A percentile compares a stretch with the other conserved stretches of the same genome.
Evolutionary conservation across 2,329 filamentous ascomycete species (phyloP).

Genomic region (Ambrosiella beaveri): DNA sequence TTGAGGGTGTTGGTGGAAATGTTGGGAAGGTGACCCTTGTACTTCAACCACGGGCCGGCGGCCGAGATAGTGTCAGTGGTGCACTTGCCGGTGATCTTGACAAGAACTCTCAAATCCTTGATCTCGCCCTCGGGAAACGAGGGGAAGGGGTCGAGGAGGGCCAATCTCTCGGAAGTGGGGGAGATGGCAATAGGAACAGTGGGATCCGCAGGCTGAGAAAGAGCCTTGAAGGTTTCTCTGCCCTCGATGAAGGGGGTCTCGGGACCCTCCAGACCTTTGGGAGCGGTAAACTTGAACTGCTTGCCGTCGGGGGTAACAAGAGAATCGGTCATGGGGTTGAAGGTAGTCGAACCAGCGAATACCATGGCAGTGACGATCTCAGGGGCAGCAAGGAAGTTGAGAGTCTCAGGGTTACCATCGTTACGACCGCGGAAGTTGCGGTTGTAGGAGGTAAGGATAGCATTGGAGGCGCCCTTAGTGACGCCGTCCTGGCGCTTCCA

Average conservation of each 20-base stretch:
- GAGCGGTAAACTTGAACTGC: constrained; percentile 72
- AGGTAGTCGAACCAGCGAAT: constrained; percentile 80
- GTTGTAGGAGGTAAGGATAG: constrained; percentile 95
- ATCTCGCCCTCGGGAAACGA: constrained; percentile 67
- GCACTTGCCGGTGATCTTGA: constrained; percentile 95
- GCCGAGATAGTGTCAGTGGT: constrained; percentile 98
- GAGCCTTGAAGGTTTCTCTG: constrained; percentile 55
- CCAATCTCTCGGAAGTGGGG: constrained; percentile 76
- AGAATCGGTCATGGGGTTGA: constrained; percentile 85
- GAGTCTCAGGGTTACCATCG: constrained; percentile 87
- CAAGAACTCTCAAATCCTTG: constrained; percentile 63
- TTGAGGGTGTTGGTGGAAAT: constrained; percentile 96
- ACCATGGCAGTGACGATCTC: constrained; percentile 94
- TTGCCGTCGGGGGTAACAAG: constrained; percentile 65
- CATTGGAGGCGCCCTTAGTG: constrained; percentile 70
- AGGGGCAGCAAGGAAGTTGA: constrained; percentile 97
- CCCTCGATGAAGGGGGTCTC: constrained; percentile 56
- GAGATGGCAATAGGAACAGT: constrained; percentile 58
- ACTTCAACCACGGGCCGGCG: constrained; percentile 93
- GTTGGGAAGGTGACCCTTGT: constrained; percentile 97
- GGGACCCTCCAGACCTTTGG: constrained; percentile 49
- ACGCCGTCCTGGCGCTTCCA: constrained; percentile 86
- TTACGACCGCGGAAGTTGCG: constrained; percentile 95
- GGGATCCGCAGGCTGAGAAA: constrained; percentile 54
- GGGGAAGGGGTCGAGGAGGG: constrained; percentile 76